Percentiles rank a stretch among this genome's conserved stretches.
Evolutionary conservation across 148 eudicot species (phyloP).

Genomic region (Bassia scoparia): DNA sequence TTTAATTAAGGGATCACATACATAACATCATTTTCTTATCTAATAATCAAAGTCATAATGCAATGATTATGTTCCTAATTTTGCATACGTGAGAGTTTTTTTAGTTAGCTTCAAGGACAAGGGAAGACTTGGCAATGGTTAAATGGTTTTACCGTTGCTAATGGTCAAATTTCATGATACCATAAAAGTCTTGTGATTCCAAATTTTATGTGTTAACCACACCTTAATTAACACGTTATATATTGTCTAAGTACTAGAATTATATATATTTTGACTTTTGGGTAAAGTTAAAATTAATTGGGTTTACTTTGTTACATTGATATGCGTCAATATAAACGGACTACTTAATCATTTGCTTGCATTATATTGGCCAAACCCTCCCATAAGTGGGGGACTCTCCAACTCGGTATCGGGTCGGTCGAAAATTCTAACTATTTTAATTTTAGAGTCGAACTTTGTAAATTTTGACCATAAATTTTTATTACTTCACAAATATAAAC

Average conservation of each 20-base stretch:
- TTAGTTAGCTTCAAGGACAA: conserved; percentile 3
- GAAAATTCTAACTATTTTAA: too few relatives aligned
- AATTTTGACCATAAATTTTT: too few relatives aligned
- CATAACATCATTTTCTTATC: conserved; percentile 4
- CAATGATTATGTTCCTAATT: conserved; percentile 13
- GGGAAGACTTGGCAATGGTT: conserved; percentile 5
- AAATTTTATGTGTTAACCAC: neutral
- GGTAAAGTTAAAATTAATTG: neutral
- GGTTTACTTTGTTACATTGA: neutral
- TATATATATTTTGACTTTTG: neutral
- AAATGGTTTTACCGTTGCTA: neutral
- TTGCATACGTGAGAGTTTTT: neutral
- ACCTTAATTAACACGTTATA: conserved; percentile 3
- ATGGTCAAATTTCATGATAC: conserved; percentile 11
- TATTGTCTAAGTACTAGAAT: neutral
- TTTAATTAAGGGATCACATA: neutral
- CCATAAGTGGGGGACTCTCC: neutral
- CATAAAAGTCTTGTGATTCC: neutral
- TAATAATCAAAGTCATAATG: neutral
- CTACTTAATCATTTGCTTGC: neutral
- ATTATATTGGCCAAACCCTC: conserved; percentile 1
- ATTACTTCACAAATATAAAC: too few relatives aligned
- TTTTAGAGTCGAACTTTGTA: too few relatives aligned
- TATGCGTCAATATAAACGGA: conserved; percentile 4
- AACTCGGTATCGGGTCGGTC: neutral